A percentile compares a stretch with the other conserved stretches of the same genome.
Evolutionary conservation across 495 filamentous ascomycete genomes (phyloP).

Genomic region (Tuber umbilicatum): DNA sequence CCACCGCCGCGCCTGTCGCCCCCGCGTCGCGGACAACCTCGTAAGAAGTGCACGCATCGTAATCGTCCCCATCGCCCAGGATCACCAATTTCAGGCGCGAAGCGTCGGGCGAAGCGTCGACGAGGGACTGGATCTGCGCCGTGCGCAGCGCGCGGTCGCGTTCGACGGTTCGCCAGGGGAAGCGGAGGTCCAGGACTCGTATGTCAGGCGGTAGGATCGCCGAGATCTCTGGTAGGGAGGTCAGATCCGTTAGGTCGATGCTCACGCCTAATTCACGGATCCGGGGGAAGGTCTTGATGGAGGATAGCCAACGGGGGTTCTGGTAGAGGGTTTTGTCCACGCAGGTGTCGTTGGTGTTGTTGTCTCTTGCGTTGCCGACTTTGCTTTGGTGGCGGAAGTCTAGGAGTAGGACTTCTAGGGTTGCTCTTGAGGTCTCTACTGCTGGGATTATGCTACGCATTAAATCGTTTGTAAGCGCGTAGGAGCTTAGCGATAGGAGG

Average conservation of each 20-base stretch:
- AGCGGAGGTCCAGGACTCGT: conserved; percentile 2
- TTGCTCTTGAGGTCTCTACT: neutral
- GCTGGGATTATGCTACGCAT: conserved; percentile 5
- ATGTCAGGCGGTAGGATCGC: neutral
- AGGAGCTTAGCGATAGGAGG: neutral
- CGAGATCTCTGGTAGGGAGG: neutral
- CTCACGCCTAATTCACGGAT: neutral
- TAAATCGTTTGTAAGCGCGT: conserved; percentile 1
- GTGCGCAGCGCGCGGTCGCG: neutral
- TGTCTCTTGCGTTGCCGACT: neutral
- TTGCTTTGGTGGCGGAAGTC: neutral
- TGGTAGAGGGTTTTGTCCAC: conserved; percentile 2
- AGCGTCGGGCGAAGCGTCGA: neutral
- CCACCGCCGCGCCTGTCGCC: neutral
- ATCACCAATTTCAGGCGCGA: conserved; percentile 1
- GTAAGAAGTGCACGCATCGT: conserved; percentile 1
- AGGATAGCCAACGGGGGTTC: neutral
- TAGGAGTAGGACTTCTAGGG: neutral
- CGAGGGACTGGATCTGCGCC: neutral
- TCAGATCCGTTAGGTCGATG: neutral
- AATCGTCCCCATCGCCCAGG: neutral
- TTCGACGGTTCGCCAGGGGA: neutral
- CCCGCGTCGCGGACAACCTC: neutral
- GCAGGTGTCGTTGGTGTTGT: neutral
- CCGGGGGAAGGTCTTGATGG: neutral